Evolutionary conservation across 2,329 filamentous ascomycete species (phyloP).

Genomic region (Atkinsonella hypoxylon): DNA sequence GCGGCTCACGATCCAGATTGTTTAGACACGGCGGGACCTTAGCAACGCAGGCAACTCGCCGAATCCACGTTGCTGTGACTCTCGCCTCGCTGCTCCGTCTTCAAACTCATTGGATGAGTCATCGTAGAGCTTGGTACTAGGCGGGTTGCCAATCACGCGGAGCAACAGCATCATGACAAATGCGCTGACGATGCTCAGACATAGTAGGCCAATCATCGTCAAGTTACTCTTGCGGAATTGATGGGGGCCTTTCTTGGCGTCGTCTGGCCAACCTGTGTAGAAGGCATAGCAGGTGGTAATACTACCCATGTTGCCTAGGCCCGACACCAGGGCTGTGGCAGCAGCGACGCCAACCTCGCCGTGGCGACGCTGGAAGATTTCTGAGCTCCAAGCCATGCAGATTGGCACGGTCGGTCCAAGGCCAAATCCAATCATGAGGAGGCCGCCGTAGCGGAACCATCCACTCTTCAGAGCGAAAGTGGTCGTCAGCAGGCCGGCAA

Average conservation of each 20-base stretch:
- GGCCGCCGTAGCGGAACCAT: conserved; percentile 78
- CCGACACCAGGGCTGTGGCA: conserved; percentile 74
- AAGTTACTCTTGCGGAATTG: conserved; percentile 77
- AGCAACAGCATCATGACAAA: conserved; percentile 57
- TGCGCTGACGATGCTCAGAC: conserved; percentile 62
- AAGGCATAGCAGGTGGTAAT: conserved; percentile 82
- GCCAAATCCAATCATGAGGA: conserved; percentile 84
- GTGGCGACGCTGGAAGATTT: conserved; percentile 81
- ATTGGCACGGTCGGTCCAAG: conserved; percentile 85
- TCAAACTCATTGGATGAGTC: conserved; percentile 34
- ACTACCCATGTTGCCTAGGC: conserved; percentile 75
- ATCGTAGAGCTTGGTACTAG: conserved; percentile 32
- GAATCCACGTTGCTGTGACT: conserved; percentile 47
- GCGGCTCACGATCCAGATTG: conserved; percentile 5
- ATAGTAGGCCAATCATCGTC: conserved; percentile 77
- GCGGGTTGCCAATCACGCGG: conserved; percentile 42
- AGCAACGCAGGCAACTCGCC: conserved; percentile 27
- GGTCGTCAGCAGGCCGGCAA: conserved; percentile 65
- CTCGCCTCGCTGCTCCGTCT: conserved; percentile 49
- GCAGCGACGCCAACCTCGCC: conserved; percentile 85
- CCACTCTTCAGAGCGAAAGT: conserved; percentile 60
- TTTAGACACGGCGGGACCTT: conserved; percentile 19
- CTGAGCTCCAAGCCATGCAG: conserved; percentile 87
- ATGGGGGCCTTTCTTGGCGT: conserved; percentile 53
- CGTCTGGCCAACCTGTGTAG: conserved; percentile 75